Evolutionary conservation across 192 early-diverging fungal genomes (phyloP), one percentile per base, ranked within the genome.

Genomic region (Umbelopsis isabellina): DNA sequence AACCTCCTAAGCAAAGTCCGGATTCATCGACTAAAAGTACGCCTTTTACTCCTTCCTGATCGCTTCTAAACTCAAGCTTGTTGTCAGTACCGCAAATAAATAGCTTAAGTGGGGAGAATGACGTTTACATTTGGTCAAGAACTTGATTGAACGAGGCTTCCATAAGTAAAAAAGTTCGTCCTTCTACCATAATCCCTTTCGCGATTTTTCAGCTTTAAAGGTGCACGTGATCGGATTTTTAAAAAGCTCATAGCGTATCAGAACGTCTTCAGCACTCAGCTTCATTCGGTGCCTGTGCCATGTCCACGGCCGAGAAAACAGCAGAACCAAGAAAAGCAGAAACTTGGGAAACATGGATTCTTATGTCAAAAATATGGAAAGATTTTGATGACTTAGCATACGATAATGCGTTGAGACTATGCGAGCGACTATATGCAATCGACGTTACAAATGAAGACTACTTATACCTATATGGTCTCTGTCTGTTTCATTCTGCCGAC

Each of bases 401-500:
- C 35, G 45, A n/a, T 1, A 71, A 76, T 52, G 75, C 69, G 5
- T 27, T 76, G 3, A 22, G 71, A 20, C 52, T 76, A 21, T 37
- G 69, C 18, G 75, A 76, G 48, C 70, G 75, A 44, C 49, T 76
- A 2, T 76, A 76, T 37, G 75, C 69, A 4, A 71, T 76, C 37
- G 69, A 76, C 47, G 55, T 71, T 18, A 71, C 27, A 18, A 76
- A 76, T 50, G 21, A 66, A 11, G 64, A 71, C n/a, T 71, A 76
- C 46, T 16, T 27, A n/a, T 71, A 49, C 5, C 25, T 71, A n/a
- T 76, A 76, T 37, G 75, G 49, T 9, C 55, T 67, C 21, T 68
- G 75, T 61, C 44, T 76, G 10, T 76, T 71, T 27, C 46, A 27
- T 21, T 66, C 46, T 33, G 45, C 49, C 4, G 75, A 76, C 30